Evolutionary conservation across 768 basidiomycete species (phyloP).

Genomic region (Serendipita sp.): DNA sequence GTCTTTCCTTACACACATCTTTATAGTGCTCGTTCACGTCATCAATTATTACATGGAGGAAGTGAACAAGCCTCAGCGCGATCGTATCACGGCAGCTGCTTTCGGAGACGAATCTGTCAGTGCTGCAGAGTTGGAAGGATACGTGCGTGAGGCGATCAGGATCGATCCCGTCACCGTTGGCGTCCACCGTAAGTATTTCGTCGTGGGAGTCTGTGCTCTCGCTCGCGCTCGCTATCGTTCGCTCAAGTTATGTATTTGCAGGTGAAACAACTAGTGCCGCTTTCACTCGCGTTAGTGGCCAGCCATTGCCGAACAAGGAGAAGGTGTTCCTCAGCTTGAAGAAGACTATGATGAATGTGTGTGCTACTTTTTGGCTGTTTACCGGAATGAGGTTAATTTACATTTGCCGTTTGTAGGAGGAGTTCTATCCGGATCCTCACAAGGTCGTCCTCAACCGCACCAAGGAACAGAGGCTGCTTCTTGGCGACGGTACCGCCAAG

Average conservation of each 20-base stretch:
- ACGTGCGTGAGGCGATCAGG: constrained; percentile 51
- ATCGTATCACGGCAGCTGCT: constrained; percentile 16
- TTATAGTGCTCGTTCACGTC: constrained; percentile 45
- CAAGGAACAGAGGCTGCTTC: constrained; percentile 29
- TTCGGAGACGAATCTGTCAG: constrained; percentile 20
- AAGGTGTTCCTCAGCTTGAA: constrained; percentile 48
- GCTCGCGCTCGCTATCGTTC: constrained; percentile 47
- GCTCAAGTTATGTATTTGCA: not conserved
- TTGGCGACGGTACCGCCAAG: constrained; percentile 16
- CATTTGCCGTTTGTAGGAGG: constrained; percentile 22
- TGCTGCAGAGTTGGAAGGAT: constrained; percentile 29
- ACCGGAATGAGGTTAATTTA: not conserved
- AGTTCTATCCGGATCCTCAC: constrained; percentile 34
- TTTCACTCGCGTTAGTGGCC: constrained; percentile 24
- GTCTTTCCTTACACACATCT: not conserved
- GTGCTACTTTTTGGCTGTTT: constrained; percentile 14
- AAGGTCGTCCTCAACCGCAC: constrained; percentile 31
- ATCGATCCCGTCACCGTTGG: constrained; percentile 17
- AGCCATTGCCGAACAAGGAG: constrained; percentile 30
- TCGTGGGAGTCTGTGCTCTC: constrained; percentile 40
- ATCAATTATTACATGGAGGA: constrained; percentile 48
- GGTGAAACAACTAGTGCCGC: constrained; percentile 2
- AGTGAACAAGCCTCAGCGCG: constrained; percentile 18
- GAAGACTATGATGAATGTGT: constrained; percentile 39
- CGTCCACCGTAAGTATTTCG: constrained; percentile 6